Evolutionary conservation across 176 grass and related monocot genomes (phyloP), one percentile per base, ranked within the genome.

Genomic region (Otatea glauca): DNA sequence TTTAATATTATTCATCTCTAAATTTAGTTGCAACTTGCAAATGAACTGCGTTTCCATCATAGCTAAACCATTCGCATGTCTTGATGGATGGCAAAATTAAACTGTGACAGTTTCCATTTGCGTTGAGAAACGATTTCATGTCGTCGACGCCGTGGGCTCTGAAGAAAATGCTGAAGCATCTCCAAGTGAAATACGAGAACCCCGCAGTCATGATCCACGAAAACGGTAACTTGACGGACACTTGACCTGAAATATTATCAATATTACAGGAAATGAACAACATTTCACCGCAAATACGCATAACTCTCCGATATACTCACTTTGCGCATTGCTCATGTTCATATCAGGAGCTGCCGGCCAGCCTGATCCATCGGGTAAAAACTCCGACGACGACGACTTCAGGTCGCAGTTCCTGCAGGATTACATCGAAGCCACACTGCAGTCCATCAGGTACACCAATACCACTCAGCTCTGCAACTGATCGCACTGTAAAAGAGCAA

Each of bases 151-250:
- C 96, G 5, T 98, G 93, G 96, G 93, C 93, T 72, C 74, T 98
- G 65, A 77, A 70, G 45, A 94, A 90, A 84, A 81, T 98, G 88
- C 62, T 98, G 58, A 85, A 89, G 6, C 89, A 98, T 80, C 69
- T 95, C 37, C 87, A 81, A 92, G 65, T 90, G 66, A 89, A 91
- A 66, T 98, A 98, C 76, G 84, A 88, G 75, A 98, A 95, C 80
- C 95, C 91, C 39, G 82, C 67, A 0, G 67, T 95, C 37, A 70
- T 95, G 85, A 98, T 98, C 71, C 92, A 98, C 64, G 92, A 98
- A 84, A 98, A 98, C 48, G 95, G 92, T 95, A 93, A 47, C 6
- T 45, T 23, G 5, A 98, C 48, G 95, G 92, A 93, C 92, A 47
- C 6, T 45, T 23, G 5, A 61, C 56, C 21, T 25, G 16, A 79